Base-by-base conservation (phyloP, 192 early-diverging fungal species). In the Coemansia sp. region DNA sequence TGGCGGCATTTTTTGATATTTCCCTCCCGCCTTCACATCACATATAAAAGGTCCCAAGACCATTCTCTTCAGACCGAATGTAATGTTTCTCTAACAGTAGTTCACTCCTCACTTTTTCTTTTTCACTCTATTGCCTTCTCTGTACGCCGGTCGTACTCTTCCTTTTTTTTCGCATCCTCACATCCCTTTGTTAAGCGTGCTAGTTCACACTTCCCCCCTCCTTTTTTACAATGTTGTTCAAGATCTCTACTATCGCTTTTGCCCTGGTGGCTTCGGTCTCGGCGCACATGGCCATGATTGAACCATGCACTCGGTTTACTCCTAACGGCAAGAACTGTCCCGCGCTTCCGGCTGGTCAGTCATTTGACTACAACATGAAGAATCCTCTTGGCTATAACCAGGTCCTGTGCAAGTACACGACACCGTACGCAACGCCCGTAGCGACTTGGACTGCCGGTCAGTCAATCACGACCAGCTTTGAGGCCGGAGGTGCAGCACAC, bases 401-500 rank as follows among this genome's bases (percentile, higher is more conserved):
- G n/a, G 74, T 65, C 1, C 39, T 87, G 12, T 85, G 80, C 78
- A 85, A 78, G 75, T 41, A 74, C 50, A 66, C 76, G 39, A 71
- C 69, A 11, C 72, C 80, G 33, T 80, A 73, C 29, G 60, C 64
- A 5, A 64, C 58, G 0, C 78, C 83, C 2, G 75, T 69, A 1
- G 65, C 70, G 2, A 72, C 64, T 1, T 86, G 79, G 84, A 74
- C 77, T 22, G 85, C 87, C n/a, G 88, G 88, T 0, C 66, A 80
- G 39, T 29, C 73, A 4, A 71, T 86, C 43, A 64, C 78, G 1
- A 80, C 87, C 1, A 62, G 65, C 9, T 87, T 88, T 60, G 65
- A 69, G 3, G 24, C 76, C 4, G 81, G 74, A 4, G 85, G 74
- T 16, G 81, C 75, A 0, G 72, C 67, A 8, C 87, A 88, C 62